Conservation (phyloP, 2,329 filamentous ascomycete genomes). For the Claviceps citrina region DNA sequence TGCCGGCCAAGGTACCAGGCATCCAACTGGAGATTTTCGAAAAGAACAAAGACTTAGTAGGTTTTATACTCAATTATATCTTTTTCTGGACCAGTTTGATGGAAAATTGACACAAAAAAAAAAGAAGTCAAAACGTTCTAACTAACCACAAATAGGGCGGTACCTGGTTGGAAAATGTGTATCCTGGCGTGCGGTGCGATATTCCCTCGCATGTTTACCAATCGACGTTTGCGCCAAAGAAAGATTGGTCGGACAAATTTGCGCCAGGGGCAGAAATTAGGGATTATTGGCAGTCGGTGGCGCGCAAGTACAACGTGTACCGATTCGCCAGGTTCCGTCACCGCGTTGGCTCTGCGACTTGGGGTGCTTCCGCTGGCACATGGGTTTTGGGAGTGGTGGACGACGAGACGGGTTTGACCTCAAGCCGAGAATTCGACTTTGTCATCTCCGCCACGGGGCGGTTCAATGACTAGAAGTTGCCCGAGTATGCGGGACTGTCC, state of each 20-base stretch:
- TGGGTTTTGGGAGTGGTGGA: constrained; percentile 37
- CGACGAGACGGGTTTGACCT: constrained; percentile 18
- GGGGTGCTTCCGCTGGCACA: constrained; percentile 33
- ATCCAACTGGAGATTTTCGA: constrained; percentile 52
- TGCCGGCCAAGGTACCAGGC: constrained; percentile 53
- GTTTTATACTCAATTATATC: constrained; percentile 13
- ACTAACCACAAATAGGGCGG: constrained; percentile 23
- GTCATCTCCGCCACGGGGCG: constrained; percentile 48
- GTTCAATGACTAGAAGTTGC: constrained; percentile 51
- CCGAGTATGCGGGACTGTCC: constrained; percentile 41
- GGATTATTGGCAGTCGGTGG: constrained; percentile 49
- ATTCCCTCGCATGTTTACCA: constrained; percentile 58
- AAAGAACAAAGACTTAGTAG: constrained; percentile 51
- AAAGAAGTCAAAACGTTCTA: no score
- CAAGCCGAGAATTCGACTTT: constrained; percentile 39
- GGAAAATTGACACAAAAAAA: no score
- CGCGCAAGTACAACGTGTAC: constrained; percentile 49
- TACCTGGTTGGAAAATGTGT: constrained; percentile 40
- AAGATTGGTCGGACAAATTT: constrained; percentile 54
- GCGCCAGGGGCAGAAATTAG: constrained; percentile 51
- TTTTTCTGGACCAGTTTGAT: no score
- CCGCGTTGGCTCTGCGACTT: constrained; percentile 38
- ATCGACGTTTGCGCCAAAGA: constrained; percentile 50
- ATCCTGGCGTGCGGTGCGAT: constrained; percentile 52
- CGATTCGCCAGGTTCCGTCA: constrained; percentile 38